These are phyloP conservation scores for Ambrosiella cleistominuta DNA, from an alignment of 2,329 filamentous ascomycete genomes.

Conservation along the genomic window DNA sequence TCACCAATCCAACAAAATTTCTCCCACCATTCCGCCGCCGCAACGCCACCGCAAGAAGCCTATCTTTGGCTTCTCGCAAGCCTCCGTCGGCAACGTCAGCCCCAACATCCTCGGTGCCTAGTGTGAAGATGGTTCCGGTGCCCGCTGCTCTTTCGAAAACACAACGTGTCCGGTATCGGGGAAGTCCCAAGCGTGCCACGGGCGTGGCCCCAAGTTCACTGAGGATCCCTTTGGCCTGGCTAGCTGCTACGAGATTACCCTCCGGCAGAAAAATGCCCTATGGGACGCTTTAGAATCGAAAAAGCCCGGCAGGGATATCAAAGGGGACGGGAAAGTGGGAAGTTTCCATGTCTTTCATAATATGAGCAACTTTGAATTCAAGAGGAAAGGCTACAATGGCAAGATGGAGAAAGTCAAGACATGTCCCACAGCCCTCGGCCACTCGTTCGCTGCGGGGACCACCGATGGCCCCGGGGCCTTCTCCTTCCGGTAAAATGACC, in stretches of 20 bases:
- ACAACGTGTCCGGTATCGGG: slow-evolving; percentile 59
- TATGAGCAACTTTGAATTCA: slow-evolving; percentile 59
- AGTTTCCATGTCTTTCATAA: slow-evolving; percentile 76
- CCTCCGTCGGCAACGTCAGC: slow-evolving; percentile 78
- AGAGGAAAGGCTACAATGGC: slow-evolving; percentile 49
- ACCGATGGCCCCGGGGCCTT: slow-evolving; percentile 82
- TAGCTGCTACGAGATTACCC: slow-evolving; percentile 60
- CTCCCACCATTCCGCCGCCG: background rate
- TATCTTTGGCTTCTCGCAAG: slow-evolving; percentile 54
- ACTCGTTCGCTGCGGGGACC: slow-evolving; percentile 84
- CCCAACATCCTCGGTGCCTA: slow-evolving; percentile 77
- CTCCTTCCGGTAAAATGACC: slow-evolving; percentile 80
- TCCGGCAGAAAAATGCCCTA: slow-evolving; percentile 44
- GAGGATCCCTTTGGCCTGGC: slow-evolving; percentile 53
- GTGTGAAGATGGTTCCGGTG: slow-evolving; percentile 68
- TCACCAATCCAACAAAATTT: slow-evolving; percentile 14
- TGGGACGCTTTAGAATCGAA: slow-evolving; percentile 21
- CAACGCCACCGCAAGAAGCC: too few relatives aligned
- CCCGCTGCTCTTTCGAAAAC: slow-evolving; percentile 57
- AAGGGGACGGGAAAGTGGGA: slow-evolving; percentile 45
- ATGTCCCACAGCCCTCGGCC: slow-evolving; percentile 75
- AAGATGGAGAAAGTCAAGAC: slow-evolving; percentile 38
- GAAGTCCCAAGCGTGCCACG: slow-evolving; percentile 53
- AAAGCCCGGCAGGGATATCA: slow-evolving; percentile 24
- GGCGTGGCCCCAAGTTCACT: slow-evolving; percentile 51